These are phyloP conservation scores for Metarhizium brunneum DNA, from an alignment of 2,329 filamentous ascomycete species.

Conservation along the genomic window DNA sequence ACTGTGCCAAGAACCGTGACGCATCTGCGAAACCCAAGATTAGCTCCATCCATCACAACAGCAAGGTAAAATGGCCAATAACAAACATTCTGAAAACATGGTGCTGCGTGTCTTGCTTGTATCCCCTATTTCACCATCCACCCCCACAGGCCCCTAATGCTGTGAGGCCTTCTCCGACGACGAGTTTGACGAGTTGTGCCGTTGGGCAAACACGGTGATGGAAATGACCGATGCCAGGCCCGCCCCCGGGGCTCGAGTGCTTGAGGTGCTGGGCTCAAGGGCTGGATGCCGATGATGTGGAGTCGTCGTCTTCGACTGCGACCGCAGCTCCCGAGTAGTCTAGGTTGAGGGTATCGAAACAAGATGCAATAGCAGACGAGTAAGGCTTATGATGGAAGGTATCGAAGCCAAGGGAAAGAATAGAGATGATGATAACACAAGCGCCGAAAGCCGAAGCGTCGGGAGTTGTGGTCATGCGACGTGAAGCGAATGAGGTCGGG, in stretches of 20 bases:
- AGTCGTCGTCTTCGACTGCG: neutral
- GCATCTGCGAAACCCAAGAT: conserved; percentile 55
- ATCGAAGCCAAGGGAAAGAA: neutral
- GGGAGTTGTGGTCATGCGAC: conserved; percentile 4
- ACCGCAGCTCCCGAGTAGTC: neutral
- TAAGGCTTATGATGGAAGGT: neutral
- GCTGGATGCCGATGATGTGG: neutral
- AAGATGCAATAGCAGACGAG: neutral
- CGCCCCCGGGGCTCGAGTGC: neutral
- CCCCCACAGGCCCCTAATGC: conserved; percentile 19
- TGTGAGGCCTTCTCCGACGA: neutral
- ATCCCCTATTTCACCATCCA: conserved; percentile 19
- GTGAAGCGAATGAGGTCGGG: conserved; percentile 3
- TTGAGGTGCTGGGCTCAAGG: neutral
- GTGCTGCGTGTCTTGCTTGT: conserved; percentile 8
- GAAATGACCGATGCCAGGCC: neutral
- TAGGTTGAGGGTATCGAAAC: neutral
- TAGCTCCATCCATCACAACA: neutral
- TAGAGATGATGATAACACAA: neutral
- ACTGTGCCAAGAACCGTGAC: conserved; percentile 92
- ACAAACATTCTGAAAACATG: conserved; percentile 74
- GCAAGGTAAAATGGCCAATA: neutral
- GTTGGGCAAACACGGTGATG: neutral
- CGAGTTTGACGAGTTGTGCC: neutral
- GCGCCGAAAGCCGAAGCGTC: neutral